Base-by-base conservation (phyloP, 805 yeast species). In the Hanseniaspora lindneri region DNA sequence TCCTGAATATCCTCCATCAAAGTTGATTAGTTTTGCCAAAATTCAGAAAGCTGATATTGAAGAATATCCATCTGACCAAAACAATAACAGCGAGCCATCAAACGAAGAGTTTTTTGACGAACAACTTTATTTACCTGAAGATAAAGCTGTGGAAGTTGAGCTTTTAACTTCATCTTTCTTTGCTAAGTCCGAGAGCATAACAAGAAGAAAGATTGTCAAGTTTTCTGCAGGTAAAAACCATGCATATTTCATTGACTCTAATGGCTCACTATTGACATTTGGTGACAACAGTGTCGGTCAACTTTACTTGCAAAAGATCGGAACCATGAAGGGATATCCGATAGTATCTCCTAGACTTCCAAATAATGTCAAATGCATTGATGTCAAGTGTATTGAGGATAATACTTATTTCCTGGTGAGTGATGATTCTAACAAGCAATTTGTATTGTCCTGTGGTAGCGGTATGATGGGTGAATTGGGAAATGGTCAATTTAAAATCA, bases 381-480 rank as follows among this genome's bases (percentile, higher is more conserved):
- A 72, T 23, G 74, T 85, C 9, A 70, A 71, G n/a, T 89, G 95
- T 13, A 79, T 84, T 32, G 82, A 81, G 36, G 77, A 76, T 27
- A 71, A 89, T 0, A 70, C 80, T 1, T 79, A 68, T 63, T 74
- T 77, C 20, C 65, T 70, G 4, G 62, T 71, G 42, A 60, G 59
- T 11, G 61, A 60, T 24, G 51, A 56, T 23, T 49, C 53, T 34
- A 48, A 52, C 14, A 57, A 59, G 29, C 55, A 56, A 44, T 34
- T 66, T 24, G 65, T 66, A 41, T 69, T 81, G 54, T 71, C 85
- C 2, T 80, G 87, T 67, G 98, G 98, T 19, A 78, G 79, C 57
- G 95, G 96, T 4, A 61, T 81, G 46, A 73, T 75, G 56, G 98
- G 97, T 16, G 94, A 86, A 64, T 68, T 87, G 49, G 98, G 96